These are phyloP conservation scores for Fagus crenata DNA, from an alignment of 306 rosid species.

Conservation along the genomic window DNA sequence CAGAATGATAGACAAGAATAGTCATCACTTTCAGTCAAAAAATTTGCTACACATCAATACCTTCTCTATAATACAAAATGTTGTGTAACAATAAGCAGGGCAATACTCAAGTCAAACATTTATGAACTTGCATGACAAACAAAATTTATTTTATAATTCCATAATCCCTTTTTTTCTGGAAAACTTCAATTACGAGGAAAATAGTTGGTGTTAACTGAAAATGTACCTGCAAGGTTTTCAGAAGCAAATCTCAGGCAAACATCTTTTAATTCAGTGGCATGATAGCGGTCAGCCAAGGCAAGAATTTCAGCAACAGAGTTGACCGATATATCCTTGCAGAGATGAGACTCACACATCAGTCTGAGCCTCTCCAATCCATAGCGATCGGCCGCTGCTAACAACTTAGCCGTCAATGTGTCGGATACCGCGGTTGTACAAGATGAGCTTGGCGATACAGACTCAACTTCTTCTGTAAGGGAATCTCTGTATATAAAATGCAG, in stretches of 20 bases:
- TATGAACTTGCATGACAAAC: neutral
- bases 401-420: constrained; percentile 62
- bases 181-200: constrained; percentile 4
- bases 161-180: neutral
- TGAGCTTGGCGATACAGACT: constrained; percentile 47
- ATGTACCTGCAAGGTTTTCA: constrained; percentile 76
- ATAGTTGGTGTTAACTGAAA: neutral
- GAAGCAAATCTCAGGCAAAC: constrained; percentile 86
- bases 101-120: neutral
- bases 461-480: constrained; percentile 64
- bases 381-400: constrained; percentile 77
- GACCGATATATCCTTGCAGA: constrained; percentile 78
- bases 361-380: constrained; percentile 71
- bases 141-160: neutral
- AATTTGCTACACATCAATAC: too few species aligned
- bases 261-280: constrained; percentile 65
- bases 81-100: too few species aligned
- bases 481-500: constrained; percentile 83
- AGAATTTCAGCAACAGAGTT: constrained; percentile 70
- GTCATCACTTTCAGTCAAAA: too few species aligned
- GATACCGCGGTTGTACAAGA: constrained; percentile 46
- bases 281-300: constrained; percentile 67
- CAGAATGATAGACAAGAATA: too few species aligned
- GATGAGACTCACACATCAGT: constrained; percentile 82
- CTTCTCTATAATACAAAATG: too few species aligned